Evolutionary conservation across 75 land plant species (phyloP).

Genomic region (Pinus taeda): DNA sequence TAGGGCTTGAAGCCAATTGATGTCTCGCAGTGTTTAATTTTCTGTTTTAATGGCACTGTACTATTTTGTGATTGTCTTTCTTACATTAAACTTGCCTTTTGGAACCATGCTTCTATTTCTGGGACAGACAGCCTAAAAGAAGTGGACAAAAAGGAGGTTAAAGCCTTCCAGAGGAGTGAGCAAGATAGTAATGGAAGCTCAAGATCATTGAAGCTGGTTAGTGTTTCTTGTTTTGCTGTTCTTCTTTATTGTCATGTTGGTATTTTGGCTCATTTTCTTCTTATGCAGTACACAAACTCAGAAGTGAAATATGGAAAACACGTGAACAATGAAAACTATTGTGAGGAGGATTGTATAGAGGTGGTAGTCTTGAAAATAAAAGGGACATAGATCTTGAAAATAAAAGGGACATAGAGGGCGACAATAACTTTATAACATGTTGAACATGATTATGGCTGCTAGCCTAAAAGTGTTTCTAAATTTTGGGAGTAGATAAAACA

Average conservation of each 20-base stretch:
- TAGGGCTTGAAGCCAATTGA: background rate
- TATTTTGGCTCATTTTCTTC: background rate
- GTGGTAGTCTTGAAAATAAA: too few species aligned
- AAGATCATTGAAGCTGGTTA: slow-evolving; percentile 7
- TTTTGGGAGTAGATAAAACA: too few species aligned
- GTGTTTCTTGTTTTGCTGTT: background rate
- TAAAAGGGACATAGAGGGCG: too few species aligned
- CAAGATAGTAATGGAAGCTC: background rate
- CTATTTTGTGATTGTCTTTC: background rate
- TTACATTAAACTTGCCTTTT: background rate
- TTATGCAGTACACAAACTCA: background rate
- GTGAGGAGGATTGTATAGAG: background rate
- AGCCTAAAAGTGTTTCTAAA: too few species aligned
- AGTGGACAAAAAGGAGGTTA: slow-evolving; percentile 1
- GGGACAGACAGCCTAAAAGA: background rate
- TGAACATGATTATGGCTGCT: too few species aligned
- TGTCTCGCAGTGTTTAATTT: background rate
- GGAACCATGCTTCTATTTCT: background rate
- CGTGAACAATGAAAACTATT: background rate
- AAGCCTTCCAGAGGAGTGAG: background rate
- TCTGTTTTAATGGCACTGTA: too few species aligned
- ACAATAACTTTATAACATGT: too few species aligned
- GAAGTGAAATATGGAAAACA: background rate
- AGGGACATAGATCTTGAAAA: too few species aligned
- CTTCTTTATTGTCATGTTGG: background rate